Evolutionary conservation across 495 filamentous ascomycete species (phyloP).

Genomic region (Glonium stellatum): DNA sequence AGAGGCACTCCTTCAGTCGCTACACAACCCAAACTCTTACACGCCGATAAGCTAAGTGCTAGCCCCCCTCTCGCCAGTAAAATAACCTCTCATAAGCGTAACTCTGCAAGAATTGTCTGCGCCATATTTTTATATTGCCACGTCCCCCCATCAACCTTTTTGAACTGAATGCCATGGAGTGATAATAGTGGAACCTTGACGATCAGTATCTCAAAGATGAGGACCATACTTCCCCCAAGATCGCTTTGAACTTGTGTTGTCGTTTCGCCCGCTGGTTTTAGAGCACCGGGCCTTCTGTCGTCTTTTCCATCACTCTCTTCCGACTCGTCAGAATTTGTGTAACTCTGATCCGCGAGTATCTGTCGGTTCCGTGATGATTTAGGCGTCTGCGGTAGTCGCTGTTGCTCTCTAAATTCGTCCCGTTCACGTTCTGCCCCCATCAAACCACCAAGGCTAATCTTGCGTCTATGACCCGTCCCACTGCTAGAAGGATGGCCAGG

Average conservation of each 20-base stretch:
- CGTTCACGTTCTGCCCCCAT: conserved; percentile 55
- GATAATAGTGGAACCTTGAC: conserved; percentile 94
- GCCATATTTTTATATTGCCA: conserved; percentile 99
- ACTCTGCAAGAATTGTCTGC: conserved; percentile 81
- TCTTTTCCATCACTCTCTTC: conserved; percentile 57
- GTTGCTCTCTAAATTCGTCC: conserved; percentile 49
- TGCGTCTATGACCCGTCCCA: conserved; percentile 52
- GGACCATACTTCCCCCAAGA: conserved; percentile 66
- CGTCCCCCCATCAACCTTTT: conserved; percentile 88
- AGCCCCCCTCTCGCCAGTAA: conserved; percentile 1
- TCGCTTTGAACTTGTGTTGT: conserved; percentile 82
- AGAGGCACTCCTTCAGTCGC: background rate
- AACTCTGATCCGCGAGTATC: conserved; percentile 54
- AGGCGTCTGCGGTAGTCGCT: conserved; percentile 43
- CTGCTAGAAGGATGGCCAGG: conserved; percentile 41
- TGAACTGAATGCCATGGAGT: conserved; percentile 95
- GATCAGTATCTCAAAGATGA: conserved; percentile 93
- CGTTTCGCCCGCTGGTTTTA: conserved; percentile 63
- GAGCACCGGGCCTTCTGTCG: conserved; percentile 25
- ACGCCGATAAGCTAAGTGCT: conserved; percentile 7
- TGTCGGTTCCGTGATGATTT: conserved; percentile 18
- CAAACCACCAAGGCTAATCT: conserved; percentile 75
- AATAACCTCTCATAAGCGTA: conserved; percentile 57
- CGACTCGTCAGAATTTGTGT: conserved; percentile 72
- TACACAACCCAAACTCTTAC: background rate